These are phyloP conservation scores for Colletotrichum sublineola DNA, from an alignment of 2,329 filamentous ascomycete genomes.

Conservation along the genomic window DNA sequence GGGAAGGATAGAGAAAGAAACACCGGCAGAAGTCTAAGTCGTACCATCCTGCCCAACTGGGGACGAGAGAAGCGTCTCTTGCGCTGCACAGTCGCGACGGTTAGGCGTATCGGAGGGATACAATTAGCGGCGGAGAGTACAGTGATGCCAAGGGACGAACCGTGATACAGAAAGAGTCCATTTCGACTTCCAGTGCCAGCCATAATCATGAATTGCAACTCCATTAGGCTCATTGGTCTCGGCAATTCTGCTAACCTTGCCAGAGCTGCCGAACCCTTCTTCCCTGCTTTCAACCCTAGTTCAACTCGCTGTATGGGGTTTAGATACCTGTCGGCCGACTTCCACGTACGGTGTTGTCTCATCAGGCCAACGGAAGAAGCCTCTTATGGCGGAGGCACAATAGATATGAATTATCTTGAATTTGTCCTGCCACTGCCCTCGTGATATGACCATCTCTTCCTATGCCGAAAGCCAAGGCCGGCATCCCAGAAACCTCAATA, in stretches of 20 bases:
- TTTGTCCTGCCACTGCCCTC: not conserved
- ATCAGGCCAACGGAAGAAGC: not conserved
- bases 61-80: not conserved
- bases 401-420: not conserved
- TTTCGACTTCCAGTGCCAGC: not conserved
- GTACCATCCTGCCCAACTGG: conserved; percentile 9
- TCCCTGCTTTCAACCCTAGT: not conserved
- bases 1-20: not conserved
- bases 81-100: not conserved
- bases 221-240: not conserved
- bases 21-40: conserved; percentile 15
- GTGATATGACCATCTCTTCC: conserved; percentile 1
- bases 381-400: not conserved
- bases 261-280: too few relatives aligned
- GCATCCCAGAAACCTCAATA: not conserved
- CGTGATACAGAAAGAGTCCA: not conserved
- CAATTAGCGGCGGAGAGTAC: not conserved
- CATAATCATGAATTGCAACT: conserved; percentile 7
- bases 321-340: not conserved
- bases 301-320: not conserved
- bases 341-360: not conserved
- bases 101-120: not conserved
- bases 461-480: conserved; percentile 10
- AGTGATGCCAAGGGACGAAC: not conserved
- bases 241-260: not conserved